A percentile compares a stretch with the other conserved stretches of the same genome.
These are phyloP conservation scores for Hymenoscyphus fraxineus DNA, from an alignment of 2,329 filamentous ascomycete genomes.

Conservation along the genomic window DNA sequence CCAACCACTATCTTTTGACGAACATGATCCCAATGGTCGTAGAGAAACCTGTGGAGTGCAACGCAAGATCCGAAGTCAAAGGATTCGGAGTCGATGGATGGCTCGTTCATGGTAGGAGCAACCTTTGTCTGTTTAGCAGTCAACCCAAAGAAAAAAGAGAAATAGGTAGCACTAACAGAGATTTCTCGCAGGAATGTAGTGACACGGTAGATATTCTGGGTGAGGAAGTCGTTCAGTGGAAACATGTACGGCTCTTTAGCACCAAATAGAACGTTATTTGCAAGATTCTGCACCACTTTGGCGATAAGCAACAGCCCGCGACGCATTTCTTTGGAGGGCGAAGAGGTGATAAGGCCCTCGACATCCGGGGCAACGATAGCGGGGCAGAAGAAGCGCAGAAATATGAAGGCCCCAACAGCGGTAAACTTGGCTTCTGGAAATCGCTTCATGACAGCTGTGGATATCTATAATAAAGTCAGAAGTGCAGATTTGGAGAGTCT, in stretches of 20 bases:
- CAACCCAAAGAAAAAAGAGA: constrained; percentile 6
- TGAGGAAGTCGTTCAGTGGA: constrained; percentile 64
- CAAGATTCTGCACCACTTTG: constrained; percentile 68
- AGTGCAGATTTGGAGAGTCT: not conserved
- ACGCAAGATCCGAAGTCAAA: constrained; percentile 71
- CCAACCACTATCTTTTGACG: constrained; percentile 59
- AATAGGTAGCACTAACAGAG: constrained; percentile 46
- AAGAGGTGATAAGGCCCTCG: constrained; percentile 58
- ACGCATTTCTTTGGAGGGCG: constrained; percentile 66
- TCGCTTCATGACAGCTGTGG: constrained; percentile 56
- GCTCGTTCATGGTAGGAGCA: constrained; percentile 46
- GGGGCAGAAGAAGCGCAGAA: constrained; percentile 68
- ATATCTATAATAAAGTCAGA: constrained; percentile 45
- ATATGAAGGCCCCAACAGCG: constrained; percentile 67
- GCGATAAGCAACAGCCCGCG: constrained; percentile 65
- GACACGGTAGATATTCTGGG: constrained; percentile 64
- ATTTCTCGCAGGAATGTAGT: constrained; percentile 66
- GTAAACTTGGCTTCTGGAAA: constrained; percentile 70
- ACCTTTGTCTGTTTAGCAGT: constrained; percentile 35
- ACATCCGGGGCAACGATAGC: constrained; percentile 67
- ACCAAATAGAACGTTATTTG: constrained; percentile 68
- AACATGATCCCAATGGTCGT: constrained; percentile 69
- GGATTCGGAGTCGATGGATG: constrained; percentile 44
- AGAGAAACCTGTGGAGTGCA: constrained; percentile 63
- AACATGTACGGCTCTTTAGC: constrained; percentile 72